Base-by-base conservation (phyloP, 192 early-diverging fungal species). In the Cetraspora pellucida region DNA sequence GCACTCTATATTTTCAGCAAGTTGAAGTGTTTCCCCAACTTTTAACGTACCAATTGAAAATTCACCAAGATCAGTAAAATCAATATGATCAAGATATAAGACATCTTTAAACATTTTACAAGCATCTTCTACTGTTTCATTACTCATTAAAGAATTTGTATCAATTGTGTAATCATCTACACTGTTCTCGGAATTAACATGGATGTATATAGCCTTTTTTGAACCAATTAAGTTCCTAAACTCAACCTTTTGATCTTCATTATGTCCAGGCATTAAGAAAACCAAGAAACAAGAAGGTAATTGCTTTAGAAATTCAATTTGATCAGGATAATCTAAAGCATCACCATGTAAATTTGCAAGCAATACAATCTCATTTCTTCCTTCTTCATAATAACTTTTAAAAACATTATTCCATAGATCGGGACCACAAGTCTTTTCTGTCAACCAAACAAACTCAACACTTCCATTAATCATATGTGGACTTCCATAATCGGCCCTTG, bases 331-430 rank as follows among this genome's bases (percentile, higher is more conserved):
- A 54, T 76, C 63, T 31, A 76, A 61, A 7, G 74, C 74, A 61
- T 76, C 74, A 11, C 74, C 74, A 66, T 76, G 74, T 66, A 76
- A 76, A 76, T 76, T 76, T 50, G 74, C 74, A 49, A 76, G 63
- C n/a, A 76, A 66, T 10, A 69, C 60, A 49, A 76, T 66, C 13
- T 61, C 25, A 0, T 64, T 76, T 67, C 23, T 23, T 13, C 74
- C 74, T 23, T 66, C 17, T 67, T 66, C 43, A 27, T 76, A 76
- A 9, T 76, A 76, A 5, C 11, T 64, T 66, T 76, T n/a, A 28
- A 76, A 45, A 13, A 76, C 74, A 45, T 27, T 23, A 31, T 76
- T 76, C 74, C 74, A 76, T 31, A 76, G 60, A 76, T 64, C 27
- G 7, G 25, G 2, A 1, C 37, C 45, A 28, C 74, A 76, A 37